Evolutionary conservation across 495 filamentous ascomycete species (phyloP), one percentile per base, ranked within the genome.

Genomic region (Penicillium odoratum): DNA sequence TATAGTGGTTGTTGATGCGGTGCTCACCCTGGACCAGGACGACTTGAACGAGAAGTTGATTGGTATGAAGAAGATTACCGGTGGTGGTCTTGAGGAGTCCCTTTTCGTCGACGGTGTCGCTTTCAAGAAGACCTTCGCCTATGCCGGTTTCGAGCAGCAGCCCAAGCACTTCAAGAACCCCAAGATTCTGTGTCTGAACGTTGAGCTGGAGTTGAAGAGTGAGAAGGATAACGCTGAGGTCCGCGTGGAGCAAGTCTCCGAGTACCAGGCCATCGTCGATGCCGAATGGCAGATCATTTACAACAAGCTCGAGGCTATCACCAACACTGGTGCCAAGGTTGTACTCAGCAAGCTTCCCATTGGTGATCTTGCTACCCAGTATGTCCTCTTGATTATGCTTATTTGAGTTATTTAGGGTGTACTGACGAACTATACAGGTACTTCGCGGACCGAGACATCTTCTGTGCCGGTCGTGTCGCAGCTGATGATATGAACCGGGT

Each of bases 141-240:
- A 98, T 70, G 94, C 94, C 65, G 94, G 94, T 64, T 98, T 98
- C 76, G 94, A 98, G 75, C 94, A 98, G 74, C 94, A 98, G 78
- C 94, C 94, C 54, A 98, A 98, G 75, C 88, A 82, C 36, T 97
- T 98, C 79, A 86, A 79, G 66, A 85, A 97, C 75, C 94, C 94
- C 47, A 93, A 90, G 75, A 95, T 98, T 63, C 88, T 97, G 52
- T 97, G 93, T 76, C 79, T 98, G 60, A 98, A 97, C 72, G 94
- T 98, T 55, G 94, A 98, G 74, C 81, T 98, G 53, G 94, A 98
- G 75, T 78, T 98, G 61, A 98, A 98, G 84, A 91, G 88, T 60
- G 94, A 98, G 74, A 98, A 97, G 79, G 94, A 98, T 78, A 98
- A 98, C 65, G 94, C 94, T 48, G 94, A 98, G 76, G 92, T 98